phyloP scores from a whole-genome alignment of 176 grass and related monocot species.

The Eleusine indica region DNA sequence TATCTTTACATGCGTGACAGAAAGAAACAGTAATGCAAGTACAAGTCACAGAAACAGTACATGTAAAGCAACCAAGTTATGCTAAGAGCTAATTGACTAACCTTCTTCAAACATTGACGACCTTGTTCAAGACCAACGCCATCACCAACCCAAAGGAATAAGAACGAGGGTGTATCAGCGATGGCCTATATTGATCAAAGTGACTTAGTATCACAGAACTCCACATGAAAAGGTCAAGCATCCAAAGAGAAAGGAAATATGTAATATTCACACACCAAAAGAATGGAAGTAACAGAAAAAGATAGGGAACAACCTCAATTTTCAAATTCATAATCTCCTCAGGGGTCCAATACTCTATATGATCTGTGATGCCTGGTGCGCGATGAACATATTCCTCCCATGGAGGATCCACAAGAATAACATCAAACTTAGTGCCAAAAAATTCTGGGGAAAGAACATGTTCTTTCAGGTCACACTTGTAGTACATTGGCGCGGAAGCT shows the following conservation, averaged over 20 bases:
- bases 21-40: neutral
- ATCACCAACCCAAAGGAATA: constrained; percentile 94
- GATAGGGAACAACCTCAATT: constrained; percentile 67
- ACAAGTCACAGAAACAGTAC: constrained; percentile 9
- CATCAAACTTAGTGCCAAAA: constrained; percentile 84
- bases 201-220: constrained; percentile 19
- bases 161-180: constrained; percentile 82
- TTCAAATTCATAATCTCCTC: constrained; percentile 83
- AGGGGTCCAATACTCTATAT: constrained; percentile 74
- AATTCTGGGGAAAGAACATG: constrained; percentile 66
- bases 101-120: constrained; percentile 77
- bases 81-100: constrained; percentile 22
- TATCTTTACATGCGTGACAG: neutral
- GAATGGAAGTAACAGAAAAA: constrained; percentile 15
- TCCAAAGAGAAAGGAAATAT: neutral
- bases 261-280: neutral
- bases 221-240: constrained; percentile 10
- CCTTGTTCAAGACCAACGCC: constrained; percentile 80
- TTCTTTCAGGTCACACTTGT: constrained; percentile 68
- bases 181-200: constrained; percentile 63
- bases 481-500: constrained; percentile 69
- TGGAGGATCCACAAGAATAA: constrained; percentile 85
- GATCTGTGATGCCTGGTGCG: constrained; percentile 64
- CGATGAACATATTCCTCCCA: constrained; percentile 87
- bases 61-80: neutral